Percentiles rank a stretch among this genome's conserved stretches.
These are phyloP conservation scores for Saccharomycopsis javanensis DNA, from an alignment of 805 yeast species.

Conservation along the genomic window DNA sequence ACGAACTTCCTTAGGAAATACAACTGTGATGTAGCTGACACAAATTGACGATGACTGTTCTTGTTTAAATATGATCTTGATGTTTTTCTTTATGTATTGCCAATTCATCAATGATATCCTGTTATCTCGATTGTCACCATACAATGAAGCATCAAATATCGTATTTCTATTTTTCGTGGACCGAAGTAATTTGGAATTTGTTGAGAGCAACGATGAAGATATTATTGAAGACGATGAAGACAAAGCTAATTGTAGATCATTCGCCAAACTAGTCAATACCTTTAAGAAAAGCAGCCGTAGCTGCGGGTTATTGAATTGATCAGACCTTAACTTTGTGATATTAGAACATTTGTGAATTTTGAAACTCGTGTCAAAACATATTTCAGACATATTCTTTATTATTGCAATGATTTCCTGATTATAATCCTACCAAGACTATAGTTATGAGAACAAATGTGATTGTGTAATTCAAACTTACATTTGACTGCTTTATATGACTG, in stretches of 20 bases:
- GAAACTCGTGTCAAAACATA: conserved; percentile 6
- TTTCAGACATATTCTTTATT: conserved; percentile 1
- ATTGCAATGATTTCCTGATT: too few relatives aligned
- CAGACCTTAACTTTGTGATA: conserved; percentile 4
- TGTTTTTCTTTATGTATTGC: neutral
- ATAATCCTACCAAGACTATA: too few relatives aligned
- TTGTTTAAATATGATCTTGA: conserved; percentile 11
- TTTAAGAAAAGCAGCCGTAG: neutral
- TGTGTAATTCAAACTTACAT: too few relatives aligned
- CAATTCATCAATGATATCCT: neutral
- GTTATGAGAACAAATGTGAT: too few relatives aligned
- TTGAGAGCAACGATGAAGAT: neutral
- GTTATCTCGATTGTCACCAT: neutral
- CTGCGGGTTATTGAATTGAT: conserved; percentile 1
- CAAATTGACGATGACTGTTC: neutral
- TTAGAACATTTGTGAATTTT: conserved; percentile 10
- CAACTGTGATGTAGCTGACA: conserved; percentile 8
- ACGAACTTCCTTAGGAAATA: conserved; percentile 6
- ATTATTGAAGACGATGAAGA: neutral
- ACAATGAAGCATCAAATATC: neutral
- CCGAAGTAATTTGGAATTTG: neutral
- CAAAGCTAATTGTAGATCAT: neutral
- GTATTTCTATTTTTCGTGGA: neutral
- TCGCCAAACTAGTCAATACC: neutral
- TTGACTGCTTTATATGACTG: too few relatives aligned